Percentiles rank a stretch among this genome's conserved stretches.
Evolutionary conservation across 2,329 filamentous ascomycete species (phyloP).

Genomic region (Ophiocordyceps camponoti-saundersi): DNA sequence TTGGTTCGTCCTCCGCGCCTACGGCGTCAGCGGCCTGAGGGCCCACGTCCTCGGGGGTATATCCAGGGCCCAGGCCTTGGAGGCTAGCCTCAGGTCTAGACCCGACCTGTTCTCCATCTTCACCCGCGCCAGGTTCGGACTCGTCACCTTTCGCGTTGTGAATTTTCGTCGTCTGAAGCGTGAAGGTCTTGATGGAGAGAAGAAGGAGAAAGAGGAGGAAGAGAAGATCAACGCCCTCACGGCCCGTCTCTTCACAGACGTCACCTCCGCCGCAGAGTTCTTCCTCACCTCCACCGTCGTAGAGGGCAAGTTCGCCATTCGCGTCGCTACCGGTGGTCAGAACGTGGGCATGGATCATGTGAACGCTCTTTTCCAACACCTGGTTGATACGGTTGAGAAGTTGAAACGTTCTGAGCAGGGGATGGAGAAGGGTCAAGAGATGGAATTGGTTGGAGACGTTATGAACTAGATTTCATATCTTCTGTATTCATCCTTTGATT

Average conservation of each 20-base stretch:
- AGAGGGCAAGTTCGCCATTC: constrained; percentile 57
- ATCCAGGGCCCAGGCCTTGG: constrained; percentile 52
- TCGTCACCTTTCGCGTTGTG: constrained; percentile 58
- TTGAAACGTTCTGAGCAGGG: constrained; percentile 10
- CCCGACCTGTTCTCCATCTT: constrained; percentile 61
- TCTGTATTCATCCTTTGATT: too few species aligned
- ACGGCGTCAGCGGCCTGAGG: constrained; percentile 61
- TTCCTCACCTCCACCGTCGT: constrained; percentile 69
- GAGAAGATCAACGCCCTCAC: not conserved
- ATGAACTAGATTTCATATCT: too few species aligned
- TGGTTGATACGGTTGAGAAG: constrained; percentile 48
- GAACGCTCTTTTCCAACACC: constrained; percentile 52
- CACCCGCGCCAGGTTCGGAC: constrained; percentile 56
- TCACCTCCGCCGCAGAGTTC: constrained; percentile 61
- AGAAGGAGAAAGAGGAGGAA: not conserved
- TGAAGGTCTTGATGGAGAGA: not conserved
- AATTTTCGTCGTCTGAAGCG: not conserved
- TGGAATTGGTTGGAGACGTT: too few species aligned
- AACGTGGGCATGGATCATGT: constrained; percentile 56
- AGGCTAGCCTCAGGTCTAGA: constrained; percentile 36
- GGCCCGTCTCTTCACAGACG: constrained; percentile 48
- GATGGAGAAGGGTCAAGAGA: not conserved
- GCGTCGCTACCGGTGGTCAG: constrained; percentile 60
- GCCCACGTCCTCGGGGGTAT: constrained; percentile 56
- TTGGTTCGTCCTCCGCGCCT: constrained; percentile 83